Base-by-base conservation (phyloP, 257 asterid genomes). In the Prunella vulgaris region DNA sequence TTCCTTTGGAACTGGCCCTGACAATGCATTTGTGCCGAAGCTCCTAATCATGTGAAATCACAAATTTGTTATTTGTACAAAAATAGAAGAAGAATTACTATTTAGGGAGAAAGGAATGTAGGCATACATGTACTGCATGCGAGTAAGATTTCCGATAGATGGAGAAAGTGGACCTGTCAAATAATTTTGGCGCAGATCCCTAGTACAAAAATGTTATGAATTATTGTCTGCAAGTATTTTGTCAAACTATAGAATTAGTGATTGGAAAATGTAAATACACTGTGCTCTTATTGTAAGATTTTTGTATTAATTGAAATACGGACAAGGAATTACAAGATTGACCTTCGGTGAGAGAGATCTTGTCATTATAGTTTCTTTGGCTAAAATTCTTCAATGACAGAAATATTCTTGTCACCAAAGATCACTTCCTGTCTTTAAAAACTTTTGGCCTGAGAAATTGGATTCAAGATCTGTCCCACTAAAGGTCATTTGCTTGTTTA, bases 141-240 rank as follows among this genome's bases (percentile, higher is more conserved):
- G 78, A 71, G 35, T 73, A 38, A 92, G 81, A 63, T 78, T 81
- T 66, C 85, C 82, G 22, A 87, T 81, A 44, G 89, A 65, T 68
- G 95, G 68, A 28, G 97, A 80, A 46, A 92, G 5, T 5, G 89
- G 85, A 73, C 97, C 96, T 46, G 90, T 84, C 77, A 92, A 81
- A 68, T 74, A 84, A 75, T 91, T 91, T 74, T 79, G 85, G 3
- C 18, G 69, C 72, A 92, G 59, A 65, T 83, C 52, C 58, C 97
- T 89, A 87, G 76, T 73, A 48, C 64, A 13, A 33, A 54, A 33
- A n/a, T n/a, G 53, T 7, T 52, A 13, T 35, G 54, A 51, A 20
- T 37, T 25, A 38, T 14, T 46, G 28, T 15, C 33, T 18, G 14
- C 13, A 21, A 60, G 2, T 15, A n/a, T n/a, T n/a, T n/a, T n/a